Percentiles rank a stretch among this genome's conserved stretches.
These are phyloP conservation scores for Aspergillus biplanus DNA, from an alignment of 495 filamentous ascomycete species.

Conservation along the genomic window DNA sequence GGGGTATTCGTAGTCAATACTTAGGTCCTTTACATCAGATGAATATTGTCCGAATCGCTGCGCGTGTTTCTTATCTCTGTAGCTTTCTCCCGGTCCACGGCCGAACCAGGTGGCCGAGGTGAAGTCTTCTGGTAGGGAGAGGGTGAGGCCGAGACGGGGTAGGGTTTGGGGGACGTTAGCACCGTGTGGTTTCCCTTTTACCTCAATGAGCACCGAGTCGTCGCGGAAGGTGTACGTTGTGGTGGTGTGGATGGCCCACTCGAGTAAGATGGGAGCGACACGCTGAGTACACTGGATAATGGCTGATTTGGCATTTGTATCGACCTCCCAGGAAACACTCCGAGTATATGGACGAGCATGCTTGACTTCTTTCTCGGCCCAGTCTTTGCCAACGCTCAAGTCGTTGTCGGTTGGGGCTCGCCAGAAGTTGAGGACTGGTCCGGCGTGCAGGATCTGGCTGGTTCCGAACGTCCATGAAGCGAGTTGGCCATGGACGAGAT, in stretches of 20 bases:
- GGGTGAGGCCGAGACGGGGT: constrained; percentile 30
- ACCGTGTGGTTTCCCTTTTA: constrained; percentile 45
- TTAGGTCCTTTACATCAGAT: constrained; percentile 2
- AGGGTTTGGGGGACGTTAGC: constrained; percentile 47
- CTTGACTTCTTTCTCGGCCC: constrained; percentile 26
- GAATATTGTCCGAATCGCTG: constrained; percentile 13
- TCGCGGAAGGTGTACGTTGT: constrained; percentile 50
- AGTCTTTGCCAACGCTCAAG: constrained; percentile 39
- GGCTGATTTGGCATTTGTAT: constrained; percentile 9
- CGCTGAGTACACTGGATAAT: constrained; percentile 26
- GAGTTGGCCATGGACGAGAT: constrained; percentile 27
- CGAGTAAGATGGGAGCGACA: constrained; percentile 56
- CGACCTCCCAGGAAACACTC: constrained; percentile 40
- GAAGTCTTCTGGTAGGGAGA: background rate
- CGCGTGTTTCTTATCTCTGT: constrained; percentile 19
- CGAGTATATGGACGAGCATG: constrained; percentile 52
- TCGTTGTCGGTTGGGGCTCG: constrained; percentile 62
- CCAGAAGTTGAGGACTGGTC: constrained; percentile 29
- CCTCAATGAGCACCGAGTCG: constrained; percentile 43
- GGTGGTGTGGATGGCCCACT: constrained; percentile 55
- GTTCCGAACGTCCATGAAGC: constrained; percentile 15
- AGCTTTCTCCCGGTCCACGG: constrained; percentile 17
- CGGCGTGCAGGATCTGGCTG: constrained; percentile 24
- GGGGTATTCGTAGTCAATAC: constrained; percentile 20
- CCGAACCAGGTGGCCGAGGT: constrained; percentile 16